Evolutionary conservation across 176 grass and related monocot species (phyloP).

Genomic region (Cenchrus purpureus): DNA sequence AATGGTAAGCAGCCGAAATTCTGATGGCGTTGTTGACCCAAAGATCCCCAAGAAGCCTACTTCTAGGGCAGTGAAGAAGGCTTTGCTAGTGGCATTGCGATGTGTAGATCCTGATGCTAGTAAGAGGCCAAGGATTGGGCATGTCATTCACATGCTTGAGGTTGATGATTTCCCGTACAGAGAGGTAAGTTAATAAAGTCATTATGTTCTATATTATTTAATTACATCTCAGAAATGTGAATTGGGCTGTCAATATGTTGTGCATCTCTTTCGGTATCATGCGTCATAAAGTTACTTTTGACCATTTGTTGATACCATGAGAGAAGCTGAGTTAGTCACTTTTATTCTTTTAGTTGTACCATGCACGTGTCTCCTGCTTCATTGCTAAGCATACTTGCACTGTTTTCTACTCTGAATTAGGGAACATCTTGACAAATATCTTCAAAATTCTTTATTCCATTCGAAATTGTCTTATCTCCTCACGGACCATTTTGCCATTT

Average conservation of each 20-base stretch:
- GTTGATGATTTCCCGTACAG: conserved; percentile 92
- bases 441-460: background rate
- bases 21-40: conserved; percentile 83
- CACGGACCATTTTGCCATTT: background rate
- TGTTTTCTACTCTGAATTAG: background rate
- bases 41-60: conserved; percentile 79
- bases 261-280: background rate
- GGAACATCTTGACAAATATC: background rate
- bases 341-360: background rate
- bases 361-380: background rate
- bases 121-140: conserved; percentile 89
- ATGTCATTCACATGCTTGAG: conserved; percentile 98
- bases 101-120: conserved; percentile 93
- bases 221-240: conserved; percentile 1
- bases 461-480: background rate
- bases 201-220: background rate
- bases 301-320: background rate
- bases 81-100: conserved; percentile 79
- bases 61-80: conserved; percentile 83
- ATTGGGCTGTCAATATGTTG: background rate
- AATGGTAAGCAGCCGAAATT: conserved; percentile 87
- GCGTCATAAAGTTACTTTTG: background rate
- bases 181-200: conserved; percentile 54
- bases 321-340: background rate
- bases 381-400: background rate